Evolutionary conservation across 352 stramenopile species (phyloP).

Genomic region (Saprolegnia diclina): DNA sequence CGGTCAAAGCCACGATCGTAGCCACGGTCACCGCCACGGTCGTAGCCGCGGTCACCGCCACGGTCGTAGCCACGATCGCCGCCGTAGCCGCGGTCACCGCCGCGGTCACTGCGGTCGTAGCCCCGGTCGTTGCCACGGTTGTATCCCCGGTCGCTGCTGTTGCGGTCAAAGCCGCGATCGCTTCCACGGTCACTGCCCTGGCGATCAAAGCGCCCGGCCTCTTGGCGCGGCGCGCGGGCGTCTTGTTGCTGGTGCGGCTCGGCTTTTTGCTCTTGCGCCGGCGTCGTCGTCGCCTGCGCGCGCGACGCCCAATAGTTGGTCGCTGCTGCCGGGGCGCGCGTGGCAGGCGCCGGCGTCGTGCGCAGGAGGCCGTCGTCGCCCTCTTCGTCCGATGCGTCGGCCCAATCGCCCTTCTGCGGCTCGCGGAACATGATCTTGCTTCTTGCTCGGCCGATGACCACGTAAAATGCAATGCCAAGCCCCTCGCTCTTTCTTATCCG

Average conservation of each 20-base stretch:
- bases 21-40: conserved; percentile 28
- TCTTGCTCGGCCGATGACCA: not conserved
- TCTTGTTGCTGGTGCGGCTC: conserved; percentile 14
- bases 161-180: conserved; percentile 1
- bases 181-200: not conserved
- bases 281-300: conserved; percentile 27
- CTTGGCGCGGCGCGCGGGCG: not conserved
- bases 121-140: conserved; percentile 21
- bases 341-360: conserved; percentile 15
- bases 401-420: conserved; percentile 62
- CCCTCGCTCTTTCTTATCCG: not conserved
- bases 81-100: conserved; percentile 23
- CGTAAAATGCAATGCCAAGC: not conserved
- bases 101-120: conserved; percentile 27
- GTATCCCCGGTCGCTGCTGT: conserved; percentile 12
- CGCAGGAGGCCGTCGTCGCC: conserved; percentile 32
- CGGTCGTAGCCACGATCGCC: conserved; percentile 22
- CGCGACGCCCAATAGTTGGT: conserved; percentile 13
- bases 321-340: conserved; percentile 8
- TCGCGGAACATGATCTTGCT: conserved; percentile 61
- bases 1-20: conserved; percentile 34
- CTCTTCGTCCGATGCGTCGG: conserved; percentile 54
- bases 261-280: conserved; percentile 27
- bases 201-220: not conserved
- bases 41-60: not conserved